phyloP scores from a whole-genome alignment of 139 green algal species.

The Picochlorum sp. region DNA sequence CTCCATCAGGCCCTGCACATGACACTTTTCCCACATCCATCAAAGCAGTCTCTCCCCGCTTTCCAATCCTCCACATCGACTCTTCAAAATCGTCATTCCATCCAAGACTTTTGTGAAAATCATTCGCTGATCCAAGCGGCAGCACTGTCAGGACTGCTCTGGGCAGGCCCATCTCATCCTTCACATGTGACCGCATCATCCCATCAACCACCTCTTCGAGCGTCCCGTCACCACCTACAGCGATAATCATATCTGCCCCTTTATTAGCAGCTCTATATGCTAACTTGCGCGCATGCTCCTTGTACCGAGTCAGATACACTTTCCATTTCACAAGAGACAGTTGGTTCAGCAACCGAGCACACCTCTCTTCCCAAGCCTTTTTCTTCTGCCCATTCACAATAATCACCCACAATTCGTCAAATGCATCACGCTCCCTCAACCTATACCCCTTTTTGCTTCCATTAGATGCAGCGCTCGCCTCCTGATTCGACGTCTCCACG shows the following conservation, averaged over 20 bases:
- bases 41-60: slow-evolving; percentile 1
- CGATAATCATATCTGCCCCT: not conserved
- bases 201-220: slow-evolving; percentile 9
- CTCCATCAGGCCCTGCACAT: slow-evolving; percentile 3
- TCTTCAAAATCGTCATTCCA: slow-evolving; percentile 13
- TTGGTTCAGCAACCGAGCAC: slow-evolving; percentile 6
- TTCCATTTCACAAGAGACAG: slow-evolving; percentile 5
- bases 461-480: not conserved
- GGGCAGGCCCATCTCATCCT: slow-evolving; percentile 3
- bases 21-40: slow-evolving; percentile 5
- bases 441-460: not conserved
- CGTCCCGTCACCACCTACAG: slow-evolving; percentile 10
- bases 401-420: slow-evolving; percentile 7
- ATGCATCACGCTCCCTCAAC: not conserved
- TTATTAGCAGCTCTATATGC: slow-evolving; percentile 6
- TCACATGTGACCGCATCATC: slow-evolving; percentile 2
- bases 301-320: slow-evolving; percentile 10
- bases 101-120: slow-evolving; percentile 8
- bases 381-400: slow-evolving; percentile 9
- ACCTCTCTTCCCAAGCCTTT: slow-evolving; percentile 4
- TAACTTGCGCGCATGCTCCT: not conserved
- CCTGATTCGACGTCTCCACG: too few species aligned
- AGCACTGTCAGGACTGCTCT: slow-evolving; percentile 3
- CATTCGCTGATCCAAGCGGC: slow-evolving; percentile 4
- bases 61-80: slow-evolving; percentile 9